Evolutionary conservation across 1,139 yeast genomes (phyloP), one percentile per base, ranked within the genome.

Genomic region (Hyphopichia fennica): DNA sequence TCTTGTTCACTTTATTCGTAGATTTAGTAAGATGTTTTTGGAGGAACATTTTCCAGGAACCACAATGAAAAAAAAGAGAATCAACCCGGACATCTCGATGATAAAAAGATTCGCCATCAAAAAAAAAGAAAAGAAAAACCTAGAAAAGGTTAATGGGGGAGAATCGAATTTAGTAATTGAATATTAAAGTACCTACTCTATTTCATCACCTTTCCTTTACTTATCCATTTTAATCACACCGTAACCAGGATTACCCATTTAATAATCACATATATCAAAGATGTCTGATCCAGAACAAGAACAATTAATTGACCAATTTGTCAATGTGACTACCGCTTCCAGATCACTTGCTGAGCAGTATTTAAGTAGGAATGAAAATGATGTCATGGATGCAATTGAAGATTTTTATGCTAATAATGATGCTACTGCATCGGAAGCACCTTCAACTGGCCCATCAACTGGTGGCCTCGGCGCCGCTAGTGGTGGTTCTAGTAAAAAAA

Each of bases 251-350:
- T n/a, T n/a, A n/a, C n/a, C n/a, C n/a, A n/a, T n/a, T n/a, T n/a
- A n/a, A n/a, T n/a, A 23, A 23, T 23, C 7, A 23, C 18, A 4
- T 10, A 15, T 11, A 25, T 9, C 28, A 7, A 27, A 8, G 7
- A 37, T 55, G 60, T 57, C 69, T 10, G 57, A 55, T 30, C 15
- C 34, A 14, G 54, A 56, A 17, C 47, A 49, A 36, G 55, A 54
- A 17, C 58, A 58, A 39, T 53, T 64, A 47, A 65, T 82, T 35
- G 75, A 77, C 18, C 77, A 80, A 53, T 86, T 87, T 57, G 68
- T 77, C 42, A 58, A 60, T 27, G 67, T 69, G 27, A 72, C 78
- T 19, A 61, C 57, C 32, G 51, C 75, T 7, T 63, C 77, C 27
- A 60, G 56, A 42, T 58, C 57, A 46, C 56, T 72, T 48, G 79